These are phyloP conservation scores for Emmonsiellopsis sp. DNA, from an alignment of 2,329 filamentous ascomycete species.

Conservation along the genomic window DNA sequence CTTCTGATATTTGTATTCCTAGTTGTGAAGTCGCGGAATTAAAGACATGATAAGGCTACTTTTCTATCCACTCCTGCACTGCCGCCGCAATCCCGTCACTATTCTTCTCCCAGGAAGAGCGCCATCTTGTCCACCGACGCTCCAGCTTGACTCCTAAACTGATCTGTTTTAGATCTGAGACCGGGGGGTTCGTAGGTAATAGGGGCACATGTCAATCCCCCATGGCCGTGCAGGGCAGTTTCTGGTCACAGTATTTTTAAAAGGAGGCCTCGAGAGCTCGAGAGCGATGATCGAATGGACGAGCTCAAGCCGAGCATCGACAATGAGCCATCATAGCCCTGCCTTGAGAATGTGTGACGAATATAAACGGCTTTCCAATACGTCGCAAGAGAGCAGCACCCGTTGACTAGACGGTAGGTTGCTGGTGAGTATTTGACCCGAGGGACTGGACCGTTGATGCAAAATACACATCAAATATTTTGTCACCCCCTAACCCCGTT, in stretches of 20 bases:
- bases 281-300: conserved; percentile 43
- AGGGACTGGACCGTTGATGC: conserved; percentile 32
- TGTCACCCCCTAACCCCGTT: conserved; percentile 22
- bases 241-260: conserved; percentile 32
- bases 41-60: not conserved
- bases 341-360: conserved; percentile 45
- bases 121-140: conserved; percentile 36
- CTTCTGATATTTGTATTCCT: not conserved
- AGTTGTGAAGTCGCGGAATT: not conserved
- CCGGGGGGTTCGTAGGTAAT: conserved; percentile 39
- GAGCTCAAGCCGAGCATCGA: conserved; percentile 40
- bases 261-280: conserved; percentile 48
- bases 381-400: conserved; percentile 23
- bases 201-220: conserved; percentile 39
- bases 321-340: conserved; percentile 37
- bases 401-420: conserved; percentile 26
- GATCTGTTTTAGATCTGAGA: conserved; percentile 31
- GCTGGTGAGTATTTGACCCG: conserved; percentile 17
- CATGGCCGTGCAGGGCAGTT: conserved; percentile 26
- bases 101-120: conserved; percentile 21
- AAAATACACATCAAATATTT: conserved; percentile 22
- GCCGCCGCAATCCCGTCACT: conserved; percentile 9
- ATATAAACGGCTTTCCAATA: conserved; percentile 16
- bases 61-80: conserved; percentile 10
- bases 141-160: conserved; percentile 38